Conservation (phyloP, 257 asterid species). For the Solanum piurae region DNA sequence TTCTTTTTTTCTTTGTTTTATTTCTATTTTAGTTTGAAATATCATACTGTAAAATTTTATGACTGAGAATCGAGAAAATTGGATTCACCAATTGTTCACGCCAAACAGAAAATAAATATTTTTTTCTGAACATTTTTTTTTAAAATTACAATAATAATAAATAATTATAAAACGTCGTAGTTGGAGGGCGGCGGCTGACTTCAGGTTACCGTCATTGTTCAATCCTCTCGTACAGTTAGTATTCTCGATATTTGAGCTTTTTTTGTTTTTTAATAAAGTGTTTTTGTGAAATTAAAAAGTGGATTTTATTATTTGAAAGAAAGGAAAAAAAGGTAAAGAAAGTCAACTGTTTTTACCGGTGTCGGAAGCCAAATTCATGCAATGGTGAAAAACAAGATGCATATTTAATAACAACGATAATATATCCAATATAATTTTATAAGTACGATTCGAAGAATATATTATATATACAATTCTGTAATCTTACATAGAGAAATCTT, state of each 20-base stretch:
- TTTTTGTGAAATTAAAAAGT: background rate
- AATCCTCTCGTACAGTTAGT: background rate
- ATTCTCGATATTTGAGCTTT: conserved; percentile 3
- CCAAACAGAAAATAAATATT: background rate
- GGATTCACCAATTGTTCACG: conserved; percentile 14
- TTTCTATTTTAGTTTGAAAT: background rate
- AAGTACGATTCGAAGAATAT: background rate
- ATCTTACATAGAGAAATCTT: fast-evolving
- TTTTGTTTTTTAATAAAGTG: background rate
- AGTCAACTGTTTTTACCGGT: conserved; percentile 1
- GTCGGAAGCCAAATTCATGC: conserved; percentile 2
- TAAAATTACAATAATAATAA: background rate
- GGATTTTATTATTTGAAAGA: background rate
- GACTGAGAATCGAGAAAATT: background rate
- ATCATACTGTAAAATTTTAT: background rate
- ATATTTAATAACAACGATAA: background rate
- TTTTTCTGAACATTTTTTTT: background rate
- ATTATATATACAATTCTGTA: fast-evolving
- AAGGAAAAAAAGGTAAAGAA: background rate
- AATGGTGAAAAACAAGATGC: background rate
- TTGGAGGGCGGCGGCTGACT: conserved; percentile 48
- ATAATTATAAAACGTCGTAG: conserved; percentile 12
- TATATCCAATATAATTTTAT: fast-evolving
- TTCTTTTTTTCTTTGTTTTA: background rate
- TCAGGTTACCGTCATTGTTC: conserved; percentile 28